A percentile compares a stretch with the other conserved stretches of the same genome.
Conservation (phyloP, 1,284 basidiomycete species). For the Sanghuangporus baumii region DNA sequence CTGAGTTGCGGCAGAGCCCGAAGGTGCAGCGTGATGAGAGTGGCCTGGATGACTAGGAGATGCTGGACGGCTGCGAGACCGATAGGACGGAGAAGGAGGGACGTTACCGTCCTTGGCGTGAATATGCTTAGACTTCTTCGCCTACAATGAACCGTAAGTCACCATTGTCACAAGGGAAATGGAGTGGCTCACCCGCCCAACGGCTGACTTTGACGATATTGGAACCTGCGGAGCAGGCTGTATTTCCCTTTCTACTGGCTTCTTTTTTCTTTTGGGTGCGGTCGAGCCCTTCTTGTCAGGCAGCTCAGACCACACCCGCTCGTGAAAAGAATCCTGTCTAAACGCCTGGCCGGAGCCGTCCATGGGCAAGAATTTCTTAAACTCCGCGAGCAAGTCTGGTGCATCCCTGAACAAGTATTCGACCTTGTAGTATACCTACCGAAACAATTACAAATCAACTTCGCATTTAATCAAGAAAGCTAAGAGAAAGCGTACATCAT, state of each 20-base stretch:
- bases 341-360: constrained; percentile 36
- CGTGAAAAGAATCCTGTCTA: neutral
- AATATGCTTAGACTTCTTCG: constrained; percentile 25
- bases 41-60: constrained; percentile 17
- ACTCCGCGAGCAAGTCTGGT: constrained; percentile 90
- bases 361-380: constrained; percentile 90
- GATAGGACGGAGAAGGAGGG: constrained; percentile 18
- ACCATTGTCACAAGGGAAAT: neutral
- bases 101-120: constrained; percentile 20
- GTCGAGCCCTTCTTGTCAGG: constrained; percentile 40
- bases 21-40: constrained; percentile 13
- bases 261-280: constrained; percentile 46
- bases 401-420: constrained; percentile 90
- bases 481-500: constrained; percentile 61
- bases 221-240: constrained; percentile 50
- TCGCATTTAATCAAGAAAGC: neutral
- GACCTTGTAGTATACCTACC: constrained; percentile 89
- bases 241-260: constrained; percentile 53
- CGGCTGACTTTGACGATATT: constrained; percentile 24
- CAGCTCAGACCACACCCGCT: constrained; percentile 24
- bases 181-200: constrained; percentile 3
- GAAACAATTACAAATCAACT: constrained; percentile 29
- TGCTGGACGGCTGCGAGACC: constrained; percentile 15
- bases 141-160: constrained; percentile 18
- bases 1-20: constrained; percentile 21